phyloP scores from a whole-genome alignment of 2,329 filamentous ascomycete species.

The Pseudogymnoascus sp. region DNA sequence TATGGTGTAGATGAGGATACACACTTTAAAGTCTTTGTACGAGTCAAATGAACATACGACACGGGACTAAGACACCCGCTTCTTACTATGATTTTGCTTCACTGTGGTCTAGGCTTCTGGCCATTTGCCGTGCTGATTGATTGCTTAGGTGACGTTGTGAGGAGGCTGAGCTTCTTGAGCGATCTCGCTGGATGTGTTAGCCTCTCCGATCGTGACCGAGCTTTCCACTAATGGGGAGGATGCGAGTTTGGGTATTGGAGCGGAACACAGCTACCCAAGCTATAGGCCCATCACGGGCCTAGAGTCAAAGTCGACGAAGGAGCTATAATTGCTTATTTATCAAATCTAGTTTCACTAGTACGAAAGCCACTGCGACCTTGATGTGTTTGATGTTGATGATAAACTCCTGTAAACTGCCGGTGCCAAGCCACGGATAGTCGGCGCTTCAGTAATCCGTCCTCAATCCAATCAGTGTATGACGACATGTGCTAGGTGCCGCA shows the following conservation, averaged over 20 bases:
- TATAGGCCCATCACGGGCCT: background rate
- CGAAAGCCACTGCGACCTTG: background rate
- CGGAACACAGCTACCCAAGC: background rate
- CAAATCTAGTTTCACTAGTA: background rate
- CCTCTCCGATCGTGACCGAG: background rate
- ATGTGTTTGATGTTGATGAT: background rate
- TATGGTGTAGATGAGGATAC: background rate
- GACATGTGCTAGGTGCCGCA: background rate
- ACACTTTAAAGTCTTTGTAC: conserved; percentile 5
- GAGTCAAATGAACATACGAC: conserved; percentile 4
- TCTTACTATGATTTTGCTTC: background rate
- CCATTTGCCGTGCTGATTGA: background rate
- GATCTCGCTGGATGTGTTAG: background rate
- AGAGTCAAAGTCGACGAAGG: background rate
- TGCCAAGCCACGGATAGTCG: conserved; percentile 3
- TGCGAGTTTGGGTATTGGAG: background rate
- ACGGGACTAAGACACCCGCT: conserved; percentile 1
- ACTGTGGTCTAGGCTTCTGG: background rate
- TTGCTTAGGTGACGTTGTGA: background rate
- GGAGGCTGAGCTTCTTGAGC: background rate
- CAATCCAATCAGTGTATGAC: background rate
- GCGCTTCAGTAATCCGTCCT: background rate
- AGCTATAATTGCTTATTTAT: background rate
- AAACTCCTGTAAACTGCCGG: background rate
- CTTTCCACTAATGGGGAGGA: background rate